Evolutionary conservation across 352 stramenopile species (phyloP).

Genomic region (Elongisporangium senticosum): DNA sequence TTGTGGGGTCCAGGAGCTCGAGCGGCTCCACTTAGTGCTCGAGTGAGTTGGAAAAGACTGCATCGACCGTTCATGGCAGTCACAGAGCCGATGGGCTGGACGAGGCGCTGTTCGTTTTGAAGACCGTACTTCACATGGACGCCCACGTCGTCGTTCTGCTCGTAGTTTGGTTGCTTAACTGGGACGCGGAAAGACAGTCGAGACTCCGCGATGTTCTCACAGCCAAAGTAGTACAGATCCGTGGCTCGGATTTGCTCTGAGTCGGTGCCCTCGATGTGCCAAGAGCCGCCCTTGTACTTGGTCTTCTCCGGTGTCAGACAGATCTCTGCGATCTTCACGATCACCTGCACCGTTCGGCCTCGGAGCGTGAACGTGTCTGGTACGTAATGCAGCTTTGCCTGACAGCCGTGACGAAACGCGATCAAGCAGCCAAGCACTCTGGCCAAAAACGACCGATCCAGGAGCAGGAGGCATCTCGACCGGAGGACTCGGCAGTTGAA

Average conservation of each 20-base stretch:
- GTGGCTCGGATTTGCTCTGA: constrained; percentile 39
- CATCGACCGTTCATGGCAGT: constrained; percentile 17
- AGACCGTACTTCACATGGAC: constrained; percentile 24
- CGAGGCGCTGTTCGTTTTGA: constrained; percentile 11
- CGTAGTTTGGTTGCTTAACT: constrained; percentile 19
- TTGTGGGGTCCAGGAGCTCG: constrained; percentile 23
- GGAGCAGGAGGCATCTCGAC: too few relatives aligned
- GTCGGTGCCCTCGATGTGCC: constrained; percentile 43
- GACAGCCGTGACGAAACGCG: too few relatives aligned
- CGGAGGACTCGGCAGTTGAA: too few relatives aligned
- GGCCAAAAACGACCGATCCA: too few relatives aligned
- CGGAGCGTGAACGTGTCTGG: constrained; percentile 8
- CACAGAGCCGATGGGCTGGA: constrained; percentile 20
- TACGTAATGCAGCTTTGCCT: background rate
- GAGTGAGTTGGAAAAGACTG: constrained; percentile 30
- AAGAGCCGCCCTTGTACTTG: constrained; percentile 30
- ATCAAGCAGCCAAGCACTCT: too few relatives aligned
- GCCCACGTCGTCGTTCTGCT: constrained; percentile 24
- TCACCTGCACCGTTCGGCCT: constrained; percentile 25
- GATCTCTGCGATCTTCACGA: constrained; percentile 52
- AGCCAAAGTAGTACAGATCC: constrained; percentile 46
- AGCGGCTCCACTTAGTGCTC: constrained; percentile 47
- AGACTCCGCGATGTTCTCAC: constrained; percentile 39
- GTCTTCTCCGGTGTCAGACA: constrained; percentile 33
- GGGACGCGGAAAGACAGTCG: constrained; percentile 26